Base-by-base conservation (phyloP, 1,284 basidiomycete species). In the Ceratobasidium papillatum region DNA sequence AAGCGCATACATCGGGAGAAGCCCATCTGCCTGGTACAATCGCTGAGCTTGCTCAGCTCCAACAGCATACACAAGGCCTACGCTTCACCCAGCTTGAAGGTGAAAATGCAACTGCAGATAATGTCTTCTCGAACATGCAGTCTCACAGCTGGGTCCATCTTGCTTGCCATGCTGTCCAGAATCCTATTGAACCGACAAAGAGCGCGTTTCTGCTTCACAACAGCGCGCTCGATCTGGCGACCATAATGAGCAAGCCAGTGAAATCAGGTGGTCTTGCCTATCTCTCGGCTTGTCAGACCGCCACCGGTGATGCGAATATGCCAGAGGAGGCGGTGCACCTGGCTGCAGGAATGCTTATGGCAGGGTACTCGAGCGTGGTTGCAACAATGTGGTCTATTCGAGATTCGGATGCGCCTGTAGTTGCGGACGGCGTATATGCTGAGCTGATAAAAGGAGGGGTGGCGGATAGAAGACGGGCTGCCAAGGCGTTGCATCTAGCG, bases 101-200 rank as follows among this genome's bases (percentile, higher is more conserved):
- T 11, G 5, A 30, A n/a, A 14, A 59, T 3, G 34, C 27, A 34
- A 62, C 69, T 8, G 22, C 25, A 1, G 30, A 7, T 19, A 41
- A 30, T 1, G 56, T 49, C 2, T 25, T 73, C 2, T 56, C 27
- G 1, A 19, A 19, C 12, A 49, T 73, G 54, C 9, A 59, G 25
- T 12, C 22, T 9, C 17, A 34, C n/a, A 43, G 38, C 22, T 72
- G 68, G 68, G 30, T 74, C 9, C 71, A 74, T 32, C 25, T 65
- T 27, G 58, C 72, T 2, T 74, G 72, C 34, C 72, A 74, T 32
- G 72, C 58, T 0, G 3, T 17, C 7, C 72, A 74, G n/a, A 25
- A 74, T 45, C 45, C 17, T 0, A 12, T 9, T 2, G 61, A 74
- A 2, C 72, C 72, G 8, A 43, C 43, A 11, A 34, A 51, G 17